Percentiles rank a stretch among this genome's conserved stretches.
Conservation (phyloP, 768 basidiomycete species). For the Suillus lakei region DNA sequence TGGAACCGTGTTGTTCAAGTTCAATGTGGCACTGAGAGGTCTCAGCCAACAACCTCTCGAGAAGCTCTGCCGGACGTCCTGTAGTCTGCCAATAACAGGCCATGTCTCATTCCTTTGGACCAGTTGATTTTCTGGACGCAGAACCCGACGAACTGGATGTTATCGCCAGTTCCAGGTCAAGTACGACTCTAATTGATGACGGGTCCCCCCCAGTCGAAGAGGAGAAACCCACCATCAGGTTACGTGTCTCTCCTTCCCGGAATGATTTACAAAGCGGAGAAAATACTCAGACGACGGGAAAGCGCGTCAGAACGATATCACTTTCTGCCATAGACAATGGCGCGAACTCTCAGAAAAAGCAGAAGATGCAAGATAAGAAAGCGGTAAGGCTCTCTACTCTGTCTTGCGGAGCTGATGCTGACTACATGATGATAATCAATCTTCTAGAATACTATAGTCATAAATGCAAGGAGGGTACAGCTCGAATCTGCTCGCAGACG, state of each 20-base stretch:
- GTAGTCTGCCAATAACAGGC: neutral
- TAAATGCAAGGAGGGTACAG: conserved; percentile 40
- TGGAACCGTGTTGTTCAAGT: conserved; percentile 7
- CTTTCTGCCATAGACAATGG: conserved; percentile 8
- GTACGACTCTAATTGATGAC: conserved; percentile 34
- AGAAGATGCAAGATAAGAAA: conserved; percentile 43
- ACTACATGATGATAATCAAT: neutral
- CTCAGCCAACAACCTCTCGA: neutral
- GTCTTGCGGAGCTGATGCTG: neutral
- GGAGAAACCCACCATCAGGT: conserved; percentile 10
- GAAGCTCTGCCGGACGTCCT: neutral
- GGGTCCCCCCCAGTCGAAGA: conserved; percentile 24
- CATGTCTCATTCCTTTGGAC: neutral
- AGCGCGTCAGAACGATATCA: conserved; percentile 23
- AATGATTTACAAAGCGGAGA: neutral
- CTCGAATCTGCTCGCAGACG: conserved; percentile 47
- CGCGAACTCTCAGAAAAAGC: conserved; percentile 29
- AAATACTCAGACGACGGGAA: conserved; percentile 4
- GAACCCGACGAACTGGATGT: conserved; percentile 35
- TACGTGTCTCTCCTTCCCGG: conserved; percentile 16
- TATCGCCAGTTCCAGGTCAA: conserved; percentile 28
- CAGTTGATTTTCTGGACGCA: neutral
- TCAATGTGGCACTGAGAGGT: neutral
- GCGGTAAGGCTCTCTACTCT: conserved; percentile 34
- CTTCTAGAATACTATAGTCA: conserved; percentile 44